These are phyloP conservation scores for Arthrobotrys sphaeroides DNA, from an alignment of 2,329 filamentous ascomycete genomes.

Conservation along the genomic window DNA sequence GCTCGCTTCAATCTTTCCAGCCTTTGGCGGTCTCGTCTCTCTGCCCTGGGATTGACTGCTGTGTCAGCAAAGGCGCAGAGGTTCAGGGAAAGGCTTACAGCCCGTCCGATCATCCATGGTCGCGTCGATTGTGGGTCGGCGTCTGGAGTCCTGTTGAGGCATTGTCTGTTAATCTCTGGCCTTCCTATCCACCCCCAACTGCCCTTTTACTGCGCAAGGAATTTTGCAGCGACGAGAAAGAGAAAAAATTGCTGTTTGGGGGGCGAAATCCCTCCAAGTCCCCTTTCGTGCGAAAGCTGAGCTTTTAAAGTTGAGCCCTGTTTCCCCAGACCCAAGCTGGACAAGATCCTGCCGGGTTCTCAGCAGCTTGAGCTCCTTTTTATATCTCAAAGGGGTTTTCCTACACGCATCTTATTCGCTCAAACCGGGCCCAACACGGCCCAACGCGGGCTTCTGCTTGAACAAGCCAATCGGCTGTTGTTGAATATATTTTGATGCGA, in stretches of 20 bases:
- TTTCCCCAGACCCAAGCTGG: neutral
- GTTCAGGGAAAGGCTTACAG: neutral
- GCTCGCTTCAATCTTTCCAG: too few species aligned
- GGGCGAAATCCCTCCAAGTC: neutral
- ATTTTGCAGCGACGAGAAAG: neutral
- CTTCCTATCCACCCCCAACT: constrained; percentile 30
- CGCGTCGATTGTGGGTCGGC: constrained; percentile 1
- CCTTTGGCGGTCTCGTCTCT: neutral
- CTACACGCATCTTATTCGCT: constrained; percentile 43
- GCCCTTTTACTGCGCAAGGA: neutral
- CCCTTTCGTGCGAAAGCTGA: neutral
- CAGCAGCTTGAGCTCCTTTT: constrained; percentile 6
- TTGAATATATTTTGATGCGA: neutral
- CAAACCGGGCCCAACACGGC: constrained; percentile 5
- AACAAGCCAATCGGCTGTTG: neutral
- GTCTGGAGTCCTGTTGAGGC: neutral
- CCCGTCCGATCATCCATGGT: neutral
- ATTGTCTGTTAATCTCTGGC: neutral
- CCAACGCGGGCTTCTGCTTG: neutral
- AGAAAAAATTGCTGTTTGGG: neutral
- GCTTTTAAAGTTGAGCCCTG: constrained; percentile 19
- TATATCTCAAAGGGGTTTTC: constrained; percentile 14
- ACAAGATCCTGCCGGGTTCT: constrained; percentile 21
- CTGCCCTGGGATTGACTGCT: neutral
- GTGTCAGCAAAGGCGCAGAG: neutral